Evolutionary conservation across 2,329 filamentous ascomycete genomes (phyloP), one percentile per base, ranked within the genome.

Genomic region (Aspergillus bombycis): DNA sequence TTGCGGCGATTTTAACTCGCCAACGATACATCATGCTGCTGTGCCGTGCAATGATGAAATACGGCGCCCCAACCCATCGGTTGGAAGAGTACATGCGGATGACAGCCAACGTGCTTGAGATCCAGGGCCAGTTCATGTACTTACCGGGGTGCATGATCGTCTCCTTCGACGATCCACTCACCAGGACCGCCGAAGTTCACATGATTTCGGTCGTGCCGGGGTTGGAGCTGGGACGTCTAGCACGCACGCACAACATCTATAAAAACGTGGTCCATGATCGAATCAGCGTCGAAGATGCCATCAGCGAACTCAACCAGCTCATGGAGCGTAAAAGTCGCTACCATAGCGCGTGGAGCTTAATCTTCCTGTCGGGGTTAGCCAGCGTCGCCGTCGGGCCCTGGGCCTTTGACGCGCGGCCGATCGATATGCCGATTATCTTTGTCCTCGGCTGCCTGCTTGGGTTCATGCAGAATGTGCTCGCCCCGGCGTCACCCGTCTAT

Each of bases 81-180:
- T 58, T 74, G 19, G 94, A 97, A 77, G 81, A 96, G 74, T 96
- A 96, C 77, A 89, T 97, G 86, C 89, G 85, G 68, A 96, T 94
- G 91, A 93, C 91, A 6, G 89, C 93, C 4, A 86, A 91, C 16
- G 91, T 95, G 5, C 84, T 97, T 45, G 91, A 93, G 75, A 93
- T 96, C 30, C 91, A 96, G 68, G 90, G 89, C 7, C 92, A 96
- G 71, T 96, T 95, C 71, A 80, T 96, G 26, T 97, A 97, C 74
- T 87, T 97, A 34, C 96, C 75, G 90, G 72, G 71, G 3, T 74
- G 72, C 36, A 74, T 74, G 72, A 70, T 74, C 58, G 73, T 74
- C 69, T 74, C 92, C 6, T 97, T 97, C 72, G 93, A 87, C 46
- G 79, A 82, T 60, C 69, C 73, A 1, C 61, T 74, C 5, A 81